Evolutionary conservation across 331 rosid species (phyloP), one percentile per base, ranked within the genome.

Genomic region (Rosa hybrid): DNA sequence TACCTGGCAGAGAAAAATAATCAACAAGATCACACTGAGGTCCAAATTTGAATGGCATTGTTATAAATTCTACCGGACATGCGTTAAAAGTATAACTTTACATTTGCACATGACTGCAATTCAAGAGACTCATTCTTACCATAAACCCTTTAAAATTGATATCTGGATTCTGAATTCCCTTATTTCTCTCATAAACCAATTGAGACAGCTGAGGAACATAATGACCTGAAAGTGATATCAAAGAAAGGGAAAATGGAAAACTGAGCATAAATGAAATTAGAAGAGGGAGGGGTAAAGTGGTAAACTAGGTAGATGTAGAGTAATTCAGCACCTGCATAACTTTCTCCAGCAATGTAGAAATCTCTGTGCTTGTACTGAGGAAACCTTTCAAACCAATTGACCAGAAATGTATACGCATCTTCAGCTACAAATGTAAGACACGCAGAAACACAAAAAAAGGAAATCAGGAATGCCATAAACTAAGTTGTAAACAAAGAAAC

Each of bases 291-390:
- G 10, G 8, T 11, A 65, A 73, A 51, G 70, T 46, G 10, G 8
- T 11, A 65, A 73, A 51, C 21, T 6, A 41, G 63, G 49, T 56
- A n/a, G 50, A 75, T 41, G 30, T 73, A 39, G 70, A 78, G 71
- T 44, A 76, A 39, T 54, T 51, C 77, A 59, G 84, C 68, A 89
- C 97, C 97, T 86, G 96, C 96, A 88, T 96, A 96, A 81, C 99
- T 96, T 90, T 96, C 99, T 63, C 98, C 98, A 64, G 96, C 93
- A 80, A 96, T 91, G 86, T 90, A 93, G 87, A 96, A 93, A 78
- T 91, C 94, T 84, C 98, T 87, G 81, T 90, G 90, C 83, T 89
- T 93, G 78, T 96, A 96, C 81, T 91, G 93, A 20, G 99, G 98
- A 86, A 96, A 96, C 85, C 99, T 89, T 83, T 93, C 96, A 75